A percentile compares a stretch with the other conserved stretches of the same genome.
Evolutionary conservation across 108 stramenopile species (phyloP).

Genomic region (Pseudonitzschia delicatissima): DNA sequence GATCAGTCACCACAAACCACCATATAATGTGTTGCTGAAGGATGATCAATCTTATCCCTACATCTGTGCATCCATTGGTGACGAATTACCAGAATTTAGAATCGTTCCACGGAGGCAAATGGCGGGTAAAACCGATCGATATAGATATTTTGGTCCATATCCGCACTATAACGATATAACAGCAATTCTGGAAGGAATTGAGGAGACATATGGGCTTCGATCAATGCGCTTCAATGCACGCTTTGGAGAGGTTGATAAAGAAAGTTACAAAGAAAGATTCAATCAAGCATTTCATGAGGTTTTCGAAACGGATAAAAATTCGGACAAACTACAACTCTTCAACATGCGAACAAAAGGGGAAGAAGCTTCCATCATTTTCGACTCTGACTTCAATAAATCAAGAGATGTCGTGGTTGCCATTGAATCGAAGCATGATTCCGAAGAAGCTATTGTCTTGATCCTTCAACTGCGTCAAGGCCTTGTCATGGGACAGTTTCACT

Average conservation of each 20-base stretch:
- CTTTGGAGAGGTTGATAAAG: conserved; percentile 23
- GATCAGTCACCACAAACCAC: conserved; percentile 70
- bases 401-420: conserved; percentile 48
- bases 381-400: conserved; percentile 33
- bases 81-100: conserved; percentile 42
- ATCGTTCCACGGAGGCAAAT: conserved; percentile 40
- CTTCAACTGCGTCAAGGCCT: conserved; percentile 55
- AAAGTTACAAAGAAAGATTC: conserved; percentile 39
- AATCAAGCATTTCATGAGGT: conserved; percentile 36
- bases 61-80: conserved; percentile 64
- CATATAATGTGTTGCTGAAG: conserved; percentile 66
- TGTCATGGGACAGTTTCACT: conserved; percentile 44
- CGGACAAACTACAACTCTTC: conserved; percentile 1
- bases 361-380: conserved; percentile 50
- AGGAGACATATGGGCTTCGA: conserved; percentile 42
- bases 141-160: conserved; percentile 71
- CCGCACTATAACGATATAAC: conserved; percentile 47
- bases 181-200: conserved; percentile 41
- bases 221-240: conserved; percentile 38
- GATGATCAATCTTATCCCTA: conserved; percentile 71
- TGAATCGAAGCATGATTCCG: conserved; percentile 5
- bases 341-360: conserved; percentile 39
- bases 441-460: conserved; percentile 32
- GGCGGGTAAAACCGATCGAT: conserved; percentile 19
- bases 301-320: conserved; percentile 24